phyloP scores from a whole-genome alignment of 108 stramenopile genomes.

The Stephanodiscus triporus region DNA sequence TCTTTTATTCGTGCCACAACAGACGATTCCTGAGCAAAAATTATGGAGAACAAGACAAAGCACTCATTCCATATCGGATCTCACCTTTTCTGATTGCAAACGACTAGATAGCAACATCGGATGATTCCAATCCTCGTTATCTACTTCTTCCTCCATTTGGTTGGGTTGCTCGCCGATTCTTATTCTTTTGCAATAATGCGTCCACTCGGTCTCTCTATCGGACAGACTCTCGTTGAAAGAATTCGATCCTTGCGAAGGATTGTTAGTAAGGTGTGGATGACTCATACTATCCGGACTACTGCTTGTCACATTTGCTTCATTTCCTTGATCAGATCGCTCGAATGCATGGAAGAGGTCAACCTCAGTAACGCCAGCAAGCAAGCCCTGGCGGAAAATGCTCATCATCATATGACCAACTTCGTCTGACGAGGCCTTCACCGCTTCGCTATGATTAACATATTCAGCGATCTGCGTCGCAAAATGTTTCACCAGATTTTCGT shows the following conservation, averaged over 20 bases:
- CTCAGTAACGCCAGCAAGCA: neutral
- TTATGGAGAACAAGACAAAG: neutral
- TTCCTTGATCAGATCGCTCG: neutral
- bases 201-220: neutral
- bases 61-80: neutral
- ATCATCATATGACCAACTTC: neutral
- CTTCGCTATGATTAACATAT: neutral
- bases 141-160: neutral
- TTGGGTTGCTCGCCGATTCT: neutral
- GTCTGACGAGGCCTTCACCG: neutral
- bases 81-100: constrained; percentile 4
- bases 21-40: neutral
- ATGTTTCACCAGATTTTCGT: neutral
- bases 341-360: constrained; percentile 7
- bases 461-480: neutral
- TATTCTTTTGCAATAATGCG: neutral
- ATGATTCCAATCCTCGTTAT: neutral
- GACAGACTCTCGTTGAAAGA: neutral
- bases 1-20: neutral
- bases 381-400: neutral
- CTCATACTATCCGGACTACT: neutral
- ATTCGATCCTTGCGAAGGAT: neutral
- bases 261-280: neutral
- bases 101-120: neutral
- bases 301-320: neutral